Base-by-base conservation (phyloP, 2,329 filamentous ascomycete species). In the Alternaria solani region DNA sequence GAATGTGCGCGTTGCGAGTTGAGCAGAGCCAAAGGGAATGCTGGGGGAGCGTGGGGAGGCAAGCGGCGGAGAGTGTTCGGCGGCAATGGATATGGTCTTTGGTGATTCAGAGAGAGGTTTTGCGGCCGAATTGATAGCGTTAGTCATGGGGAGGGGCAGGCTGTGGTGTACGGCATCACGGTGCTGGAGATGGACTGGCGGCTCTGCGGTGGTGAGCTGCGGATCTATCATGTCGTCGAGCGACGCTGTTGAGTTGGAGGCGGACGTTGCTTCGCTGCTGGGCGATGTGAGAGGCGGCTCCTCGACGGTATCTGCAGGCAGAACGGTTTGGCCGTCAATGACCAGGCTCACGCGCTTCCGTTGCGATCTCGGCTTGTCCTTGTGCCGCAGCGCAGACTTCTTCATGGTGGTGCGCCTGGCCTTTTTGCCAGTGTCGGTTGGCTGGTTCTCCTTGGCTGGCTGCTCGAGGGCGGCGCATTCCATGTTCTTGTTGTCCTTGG, bases 241-340 rank as follows among this genome's bases (percentile, higher is more conserved):
- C 16, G 69, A 72, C 30, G 72, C 60, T 9, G 68, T 75, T 11
- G 72, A 73, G 52, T 67, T 74, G 6, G 73, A 74, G n/a, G 69
- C 64, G 9, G 72, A 75, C 5, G 65, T 65, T 14, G 73, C 66
- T 32, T 72, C 73, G 61, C 74, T 75, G 66, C 68, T 71, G 46
- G 74, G 73, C 38, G 70, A 72, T 6, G 62, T 66, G 55, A 74
- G 68, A 23, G 65, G 51, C 11, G 70, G 67, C 30, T 75, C 73
- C 7, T 61, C 52, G 52, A 77, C 65, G n/a, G 65, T 69, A 47
- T 78, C 76, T n/a, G 75, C 72, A 5, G 76, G 76, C 26, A 73
- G 72, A 16, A 78, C 75, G 20, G 77, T 78, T 55, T 77, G 75
- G 64, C 77, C 75, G 59, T 78, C 74, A 38, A 78, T 77, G 55